Evolutionary conservation across 2,329 filamentous ascomycete genomes (phyloP).

Genomic region (Colletotrichum noveboracense): DNA sequence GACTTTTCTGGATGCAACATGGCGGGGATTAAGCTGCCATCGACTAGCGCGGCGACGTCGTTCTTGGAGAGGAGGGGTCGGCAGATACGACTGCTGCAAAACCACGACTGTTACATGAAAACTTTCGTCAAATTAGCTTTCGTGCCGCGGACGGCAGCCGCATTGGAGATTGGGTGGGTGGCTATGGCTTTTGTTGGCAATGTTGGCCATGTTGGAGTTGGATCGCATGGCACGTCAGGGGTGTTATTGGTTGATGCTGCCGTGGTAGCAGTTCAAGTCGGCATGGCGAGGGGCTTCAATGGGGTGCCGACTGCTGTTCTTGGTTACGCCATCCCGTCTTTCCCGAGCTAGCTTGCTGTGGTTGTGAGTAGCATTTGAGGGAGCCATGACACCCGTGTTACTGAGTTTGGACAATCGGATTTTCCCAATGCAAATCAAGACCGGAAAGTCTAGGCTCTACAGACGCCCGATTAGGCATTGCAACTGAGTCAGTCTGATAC

Average conservation of each 20-base stretch:
- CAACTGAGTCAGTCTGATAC: background rate
- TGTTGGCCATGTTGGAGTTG: background rate
- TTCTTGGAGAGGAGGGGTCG: background rate
- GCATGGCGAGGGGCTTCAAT: background rate
- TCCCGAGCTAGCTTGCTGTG: background rate
- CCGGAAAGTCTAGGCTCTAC: background rate
- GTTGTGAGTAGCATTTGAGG: background rate
- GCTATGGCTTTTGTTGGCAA: background rate
- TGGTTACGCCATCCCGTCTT: background rate
- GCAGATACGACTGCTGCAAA: constrained; percentile 8
- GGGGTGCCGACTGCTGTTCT: background rate
- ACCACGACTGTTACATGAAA: constrained; percentile 11
- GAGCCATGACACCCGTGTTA: background rate
- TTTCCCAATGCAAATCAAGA: background rate
- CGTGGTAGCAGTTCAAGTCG: background rate
- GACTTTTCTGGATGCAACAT: background rate
- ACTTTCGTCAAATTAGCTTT: constrained; percentile 3
- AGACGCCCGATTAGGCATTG: background rate
- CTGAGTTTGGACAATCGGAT: background rate
- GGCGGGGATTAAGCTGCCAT: background rate
- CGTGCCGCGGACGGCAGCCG: background rate
- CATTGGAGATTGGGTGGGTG: background rate
- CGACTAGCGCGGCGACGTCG: background rate
- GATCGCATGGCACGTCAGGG: background rate
- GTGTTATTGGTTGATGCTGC: background rate